phyloP scores from a whole-genome alignment of 768 basidiomycete genomes.

The Collybia sordida region DNA sequence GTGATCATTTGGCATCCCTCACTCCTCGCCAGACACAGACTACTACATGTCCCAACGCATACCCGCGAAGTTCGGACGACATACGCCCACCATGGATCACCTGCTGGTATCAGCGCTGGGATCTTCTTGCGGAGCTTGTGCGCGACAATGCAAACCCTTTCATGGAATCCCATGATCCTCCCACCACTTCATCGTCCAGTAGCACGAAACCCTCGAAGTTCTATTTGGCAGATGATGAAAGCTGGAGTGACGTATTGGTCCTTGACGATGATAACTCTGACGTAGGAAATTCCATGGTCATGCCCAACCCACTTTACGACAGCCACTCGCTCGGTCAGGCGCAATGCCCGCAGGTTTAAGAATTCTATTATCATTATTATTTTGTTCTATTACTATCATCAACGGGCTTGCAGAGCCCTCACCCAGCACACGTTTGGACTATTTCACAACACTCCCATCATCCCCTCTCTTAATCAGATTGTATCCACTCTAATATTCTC shows the following conservation, averaged over 20 bases:
- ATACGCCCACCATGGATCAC: constrained; percentile 36
- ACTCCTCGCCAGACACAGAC: constrained; percentile 8
- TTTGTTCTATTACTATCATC: not conserved
- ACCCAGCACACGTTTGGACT: not conserved
- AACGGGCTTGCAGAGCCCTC: not conserved
- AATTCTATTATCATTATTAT: not conserved
- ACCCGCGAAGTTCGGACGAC: not conserved
- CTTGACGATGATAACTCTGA: constrained; percentile 18
- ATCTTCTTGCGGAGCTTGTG: constrained; percentile 43
- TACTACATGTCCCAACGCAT: constrained; percentile 7
- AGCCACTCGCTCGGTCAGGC: too few relatives aligned
- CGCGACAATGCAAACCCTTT: constrained; percentile 22
- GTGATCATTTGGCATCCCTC: not conserved
- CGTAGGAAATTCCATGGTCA: constrained; percentile 13
- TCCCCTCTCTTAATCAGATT: not conserved
- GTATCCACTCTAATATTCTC: too few relatives aligned
- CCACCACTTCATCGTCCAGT: constrained; percentile 1
- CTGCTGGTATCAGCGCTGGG: constrained; percentile 56
- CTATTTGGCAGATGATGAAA: constrained; percentile 20
- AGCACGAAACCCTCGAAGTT: constrained; percentile 15
- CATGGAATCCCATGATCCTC: not conserved
- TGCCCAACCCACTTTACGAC: constrained; percentile 13
- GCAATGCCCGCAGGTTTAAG: not conserved
- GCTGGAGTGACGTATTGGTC: constrained; percentile 5
- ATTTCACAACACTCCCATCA: not conserved